These are phyloP conservation scores for Croton laevigatus DNA, from an alignment of 441 rosid species.

Conservation along the genomic window DNA sequence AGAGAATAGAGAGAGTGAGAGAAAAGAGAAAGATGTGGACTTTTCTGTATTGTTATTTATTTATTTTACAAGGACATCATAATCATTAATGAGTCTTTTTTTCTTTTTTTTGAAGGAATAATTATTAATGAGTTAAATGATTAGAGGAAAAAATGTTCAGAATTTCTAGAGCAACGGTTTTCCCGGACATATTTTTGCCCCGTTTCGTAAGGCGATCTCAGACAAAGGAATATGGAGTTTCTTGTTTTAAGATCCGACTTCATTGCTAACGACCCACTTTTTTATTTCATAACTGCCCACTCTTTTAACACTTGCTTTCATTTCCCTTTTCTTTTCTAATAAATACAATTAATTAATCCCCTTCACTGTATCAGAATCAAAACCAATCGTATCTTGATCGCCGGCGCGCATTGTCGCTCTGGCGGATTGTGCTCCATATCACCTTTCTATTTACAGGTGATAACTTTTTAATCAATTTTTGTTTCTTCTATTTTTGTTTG, in stretches of 20 bases:
- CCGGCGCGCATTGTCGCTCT: slow-evolving; percentile 7
- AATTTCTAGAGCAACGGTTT: slow-evolving; percentile 25
- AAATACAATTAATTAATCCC: background rate
- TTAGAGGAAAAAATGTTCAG: background rate
- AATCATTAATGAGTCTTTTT: no score
- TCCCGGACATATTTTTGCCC: slow-evolving; percentile 22
- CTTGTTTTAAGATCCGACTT: slow-evolving; percentile 18
- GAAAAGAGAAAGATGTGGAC: no score
- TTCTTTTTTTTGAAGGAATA: no score
- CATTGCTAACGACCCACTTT: slow-evolving; percentile 11
- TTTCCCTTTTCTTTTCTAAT: background rate
- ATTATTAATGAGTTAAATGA: background rate
- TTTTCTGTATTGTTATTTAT: no score
- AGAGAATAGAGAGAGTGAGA: no score
- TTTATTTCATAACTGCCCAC: background rate
- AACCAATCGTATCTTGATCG: background rate
- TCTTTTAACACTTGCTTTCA: background rate
- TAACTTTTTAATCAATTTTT: background rate
- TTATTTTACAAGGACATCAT: no score
- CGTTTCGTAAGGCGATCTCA: slow-evolving; percentile 32
- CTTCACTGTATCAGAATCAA: background rate
- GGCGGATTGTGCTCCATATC: background rate
- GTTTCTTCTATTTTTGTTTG: background rate
- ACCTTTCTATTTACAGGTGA: background rate
- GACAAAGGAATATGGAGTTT: background rate